phyloP scores from a whole-genome alignment of 371 early-diverging fungal genomes.

The Mortierella sp. region DNA sequence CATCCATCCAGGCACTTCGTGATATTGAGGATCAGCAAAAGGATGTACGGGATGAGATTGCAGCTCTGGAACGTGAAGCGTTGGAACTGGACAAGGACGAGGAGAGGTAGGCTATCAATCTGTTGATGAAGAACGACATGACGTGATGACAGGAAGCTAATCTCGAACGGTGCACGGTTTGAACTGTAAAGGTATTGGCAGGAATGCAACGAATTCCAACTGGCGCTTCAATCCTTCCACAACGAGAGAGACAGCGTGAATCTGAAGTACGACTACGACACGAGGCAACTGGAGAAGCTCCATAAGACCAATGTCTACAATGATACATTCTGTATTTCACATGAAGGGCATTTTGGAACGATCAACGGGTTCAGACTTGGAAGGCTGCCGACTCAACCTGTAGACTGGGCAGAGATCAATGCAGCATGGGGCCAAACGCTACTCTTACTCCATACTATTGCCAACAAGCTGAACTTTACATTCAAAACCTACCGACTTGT shows the following conservation, averaged over 20 bases:
- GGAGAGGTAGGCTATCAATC: constrained; percentile 52
- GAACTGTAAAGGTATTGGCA: constrained; percentile 69
- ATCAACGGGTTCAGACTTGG: constrained; percentile 96
- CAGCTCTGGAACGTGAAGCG: constrained; percentile 68
- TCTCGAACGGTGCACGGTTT: too few species aligned
- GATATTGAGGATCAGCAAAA: constrained; percentile 71
- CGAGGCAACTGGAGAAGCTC: constrained; percentile 81
- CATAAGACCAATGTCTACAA: constrained; percentile 94
- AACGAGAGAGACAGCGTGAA: constrained; percentile 85
- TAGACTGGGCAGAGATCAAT: constrained; percentile 97
- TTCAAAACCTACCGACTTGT: constrained; percentile 86
- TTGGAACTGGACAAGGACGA: constrained; percentile 73
- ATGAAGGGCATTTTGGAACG: constrained; percentile 89
- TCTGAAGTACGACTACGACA: constrained; percentile 80
- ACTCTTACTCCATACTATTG: constrained; percentile 87
- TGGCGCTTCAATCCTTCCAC: constrained; percentile 70
- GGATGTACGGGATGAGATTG: constrained; percentile 66
- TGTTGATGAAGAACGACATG: background rate
- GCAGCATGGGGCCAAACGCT: constrained; percentile 95
- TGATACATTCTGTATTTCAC: constrained; percentile 90
- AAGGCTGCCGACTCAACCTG: constrained; percentile 77
- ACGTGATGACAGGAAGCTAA: too few species aligned
- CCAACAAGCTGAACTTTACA: constrained; percentile 82
- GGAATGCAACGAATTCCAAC: constrained; percentile 77
- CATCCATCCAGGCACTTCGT: constrained; percentile 63